These are phyloP conservation scores for Ophidiomyces ophidiicola DNA, from an alignment of 2,329 filamentous ascomycete species.

Conservation along the genomic window DNA sequence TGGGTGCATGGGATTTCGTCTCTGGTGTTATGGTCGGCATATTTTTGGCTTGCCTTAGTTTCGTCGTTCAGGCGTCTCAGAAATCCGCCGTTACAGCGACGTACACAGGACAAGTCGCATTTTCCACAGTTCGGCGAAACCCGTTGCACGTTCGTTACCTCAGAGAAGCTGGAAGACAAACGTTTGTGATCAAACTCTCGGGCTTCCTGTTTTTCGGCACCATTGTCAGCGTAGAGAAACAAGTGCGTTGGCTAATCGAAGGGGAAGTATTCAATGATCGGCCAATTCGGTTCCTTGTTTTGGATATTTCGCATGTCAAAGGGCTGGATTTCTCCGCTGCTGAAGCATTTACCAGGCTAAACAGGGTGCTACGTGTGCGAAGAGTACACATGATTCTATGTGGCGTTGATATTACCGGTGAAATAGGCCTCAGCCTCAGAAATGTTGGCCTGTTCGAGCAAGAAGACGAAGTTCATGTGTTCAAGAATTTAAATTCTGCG, in stretches of 20 bases:
- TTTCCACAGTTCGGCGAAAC: slow-evolving; percentile 84
- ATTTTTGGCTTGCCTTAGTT: slow-evolving; percentile 75
- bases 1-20: slow-evolving; percentile 96
- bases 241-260: slow-evolving; percentile 68
- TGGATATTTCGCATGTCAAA: slow-evolving; percentile 80
- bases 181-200: slow-evolving; percentile 78
- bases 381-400: slow-evolving; percentile 72
- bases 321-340: slow-evolving; percentile 93
- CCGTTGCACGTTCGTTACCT: slow-evolving; percentile 80
- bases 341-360: slow-evolving; percentile 88
- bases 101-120: slow-evolving; percentile 80
- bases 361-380: slow-evolving; percentile 64
- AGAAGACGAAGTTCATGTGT: slow-evolving; percentile 61
- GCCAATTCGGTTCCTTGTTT: slow-evolving; percentile 77
- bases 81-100: slow-evolving; percentile 78
- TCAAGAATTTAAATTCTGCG: slow-evolving; percentile 83
- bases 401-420: slow-evolving; percentile 62
- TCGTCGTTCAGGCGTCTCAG: slow-evolving; percentile 81
- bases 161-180: slow-evolving; percentile 72
- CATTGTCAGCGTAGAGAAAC: slow-evolving; percentile 86
- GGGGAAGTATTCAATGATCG: slow-evolving; percentile 64
- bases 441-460: slow-evolving; percentile 73
- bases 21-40: slow-evolving; percentile 87
- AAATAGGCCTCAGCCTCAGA: slow-evolving; percentile 64
- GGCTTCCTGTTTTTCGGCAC: slow-evolving; percentile 98